These are phyloP conservation scores for Xylaria sp. DNA, from an alignment of 2,329 filamentous ascomycete species.

Conservation along the genomic window DNA sequence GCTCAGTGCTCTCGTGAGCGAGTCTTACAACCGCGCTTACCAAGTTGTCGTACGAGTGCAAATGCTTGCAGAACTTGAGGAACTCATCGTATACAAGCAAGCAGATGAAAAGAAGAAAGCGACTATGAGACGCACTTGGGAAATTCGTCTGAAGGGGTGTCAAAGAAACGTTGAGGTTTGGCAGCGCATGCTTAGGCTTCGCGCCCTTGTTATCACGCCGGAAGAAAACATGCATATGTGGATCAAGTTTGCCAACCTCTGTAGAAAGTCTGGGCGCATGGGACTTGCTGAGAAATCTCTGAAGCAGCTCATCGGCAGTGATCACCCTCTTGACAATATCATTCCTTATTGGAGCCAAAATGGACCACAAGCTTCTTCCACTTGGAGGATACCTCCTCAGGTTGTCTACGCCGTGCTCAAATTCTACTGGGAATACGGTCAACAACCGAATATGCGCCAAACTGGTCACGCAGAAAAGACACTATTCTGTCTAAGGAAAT, in stretches of 20 bases:
- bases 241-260: constrained; percentile 99
- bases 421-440: constrained; percentile 91
- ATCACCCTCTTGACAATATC: constrained; percentile 69
- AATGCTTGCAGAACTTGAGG: constrained; percentile 98
- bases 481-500: constrained; percentile 68
- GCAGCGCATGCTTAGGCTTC: constrained; percentile 96
- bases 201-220: constrained; percentile 90
- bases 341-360: constrained; percentile 69
- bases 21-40: constrained; percentile 98
- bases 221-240: constrained; percentile 98
- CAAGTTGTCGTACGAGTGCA: constrained; percentile 98
- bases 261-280: constrained; percentile 93
- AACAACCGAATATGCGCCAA: constrained; percentile 61
- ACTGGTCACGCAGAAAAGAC: constrained; percentile 64
- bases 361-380: constrained; percentile 48
- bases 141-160: constrained; percentile 91
- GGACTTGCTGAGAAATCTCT: constrained; percentile 95
- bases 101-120: constrained; percentile 88
- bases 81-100: constrained; percentile 98
- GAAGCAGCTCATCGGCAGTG: constrained; percentile 84
- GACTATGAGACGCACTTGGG: constrained; percentile 94
- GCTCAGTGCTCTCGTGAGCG: constrained; percentile 93
- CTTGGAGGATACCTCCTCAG: constrained; percentile 71
- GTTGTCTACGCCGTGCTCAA: constrained; percentile 98
- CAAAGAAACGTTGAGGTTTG: constrained; percentile 98